A percentile compares a stretch with the other conserved stretches of the same genome.
Evolutionary conservation across 2,329 filamentous ascomycete genomes (phyloP).

Genomic region (Fusarium verticillioides): DNA sequence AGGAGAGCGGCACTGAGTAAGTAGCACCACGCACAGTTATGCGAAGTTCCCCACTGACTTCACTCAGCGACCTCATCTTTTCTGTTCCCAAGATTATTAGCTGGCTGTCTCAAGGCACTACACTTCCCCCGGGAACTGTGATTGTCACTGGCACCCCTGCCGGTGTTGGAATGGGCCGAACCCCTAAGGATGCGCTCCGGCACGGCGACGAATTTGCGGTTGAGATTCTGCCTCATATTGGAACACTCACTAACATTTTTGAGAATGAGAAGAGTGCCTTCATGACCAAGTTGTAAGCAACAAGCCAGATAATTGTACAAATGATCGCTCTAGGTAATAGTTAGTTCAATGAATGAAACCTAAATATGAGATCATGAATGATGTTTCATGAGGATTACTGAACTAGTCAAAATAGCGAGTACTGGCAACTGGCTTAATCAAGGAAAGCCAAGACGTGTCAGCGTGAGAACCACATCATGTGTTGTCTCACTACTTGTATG

Average conservation of each 20-base stretch:
- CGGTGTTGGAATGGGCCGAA: slow-evolving; percentile 77
- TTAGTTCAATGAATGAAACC: too few relatives aligned
- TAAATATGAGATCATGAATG: neutral
- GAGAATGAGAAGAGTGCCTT: slow-evolving; percentile 39
- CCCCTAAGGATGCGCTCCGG: slow-evolving; percentile 73
- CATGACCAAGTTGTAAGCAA: slow-evolving; percentile 18
- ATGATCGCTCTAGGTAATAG: neutral
- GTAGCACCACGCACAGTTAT: slow-evolving; percentile 37
- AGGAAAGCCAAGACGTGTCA: neutral
- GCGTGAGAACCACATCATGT: neutral
- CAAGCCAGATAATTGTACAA: neutral
- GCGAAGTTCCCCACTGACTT: neutral
- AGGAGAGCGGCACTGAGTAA: slow-evolving; percentile 40
- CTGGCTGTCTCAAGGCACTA: slow-evolving; percentile 70
- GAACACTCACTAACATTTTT: slow-evolving; percentile 53
- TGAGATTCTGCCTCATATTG: slow-evolving; percentile 56
- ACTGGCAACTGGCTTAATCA: neutral
- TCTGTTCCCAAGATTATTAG: slow-evolving; percentile 67
- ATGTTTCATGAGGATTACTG: neutral
- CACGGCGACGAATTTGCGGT: slow-evolving; percentile 69
- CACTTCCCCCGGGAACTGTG: slow-evolving; percentile 69
- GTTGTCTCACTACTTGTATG: neutral
- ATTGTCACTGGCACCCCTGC: slow-evolving; percentile 76
- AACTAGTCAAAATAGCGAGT: neutral
- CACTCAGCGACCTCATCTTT: slow-evolving; percentile 69